Percentiles rank a stretch among this genome's conserved stretches.
Conservation (phyloP, 1,139 yeast species). For the Yamadazyma pseudoaaseri region DNA sequence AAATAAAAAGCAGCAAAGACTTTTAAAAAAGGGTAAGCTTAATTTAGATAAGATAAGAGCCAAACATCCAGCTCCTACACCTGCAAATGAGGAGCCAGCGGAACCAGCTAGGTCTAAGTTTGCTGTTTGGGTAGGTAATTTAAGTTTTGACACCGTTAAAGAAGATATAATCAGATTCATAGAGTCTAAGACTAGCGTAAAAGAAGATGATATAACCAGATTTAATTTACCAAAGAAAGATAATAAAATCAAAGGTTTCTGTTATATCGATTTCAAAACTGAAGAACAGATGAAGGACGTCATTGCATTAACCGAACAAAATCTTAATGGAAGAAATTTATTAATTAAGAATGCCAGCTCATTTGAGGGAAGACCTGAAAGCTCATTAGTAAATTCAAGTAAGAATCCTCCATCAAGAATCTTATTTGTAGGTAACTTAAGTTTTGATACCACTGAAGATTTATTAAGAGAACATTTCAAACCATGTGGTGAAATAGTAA, state of each 20-base stretch:
- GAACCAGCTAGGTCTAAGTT: conserved; percentile 44
- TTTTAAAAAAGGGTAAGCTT: conserved; percentile 75
- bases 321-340: conserved; percentile 79
- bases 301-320: conserved; percentile 65
- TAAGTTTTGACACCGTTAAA: conserved; percentile 79
- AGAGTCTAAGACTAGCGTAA: conserved; percentile 54
- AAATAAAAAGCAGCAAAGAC: conserved; percentile 88
- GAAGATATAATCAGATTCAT: conserved; percentile 73
- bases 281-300: conserved; percentile 63
- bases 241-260: conserved; percentile 77
- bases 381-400: conserved; percentile 35
- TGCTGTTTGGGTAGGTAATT: conserved; percentile 94
- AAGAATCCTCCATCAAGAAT: conserved; percentile 88
- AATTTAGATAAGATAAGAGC: conserved; percentile 56
- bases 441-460: conserved; percentile 90
- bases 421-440: conserved; percentile 86
- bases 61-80: conserved; percentile 47
- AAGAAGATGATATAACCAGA: conserved; percentile 54
- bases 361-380: conserved; percentile 83
- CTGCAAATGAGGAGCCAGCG: conserved; percentile 25
- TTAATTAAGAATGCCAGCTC: conserved; percentile 80
- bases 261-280: conserved; percentile 80
- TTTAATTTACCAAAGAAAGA: conserved; percentile 66
- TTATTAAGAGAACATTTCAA: conserved; percentile 74
- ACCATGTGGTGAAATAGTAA: conserved; percentile 75